These are phyloP conservation scores for Wallacemonas sp. DNA, from an alignment of 208 protist genomes.

Conservation along the genomic window DNA sequence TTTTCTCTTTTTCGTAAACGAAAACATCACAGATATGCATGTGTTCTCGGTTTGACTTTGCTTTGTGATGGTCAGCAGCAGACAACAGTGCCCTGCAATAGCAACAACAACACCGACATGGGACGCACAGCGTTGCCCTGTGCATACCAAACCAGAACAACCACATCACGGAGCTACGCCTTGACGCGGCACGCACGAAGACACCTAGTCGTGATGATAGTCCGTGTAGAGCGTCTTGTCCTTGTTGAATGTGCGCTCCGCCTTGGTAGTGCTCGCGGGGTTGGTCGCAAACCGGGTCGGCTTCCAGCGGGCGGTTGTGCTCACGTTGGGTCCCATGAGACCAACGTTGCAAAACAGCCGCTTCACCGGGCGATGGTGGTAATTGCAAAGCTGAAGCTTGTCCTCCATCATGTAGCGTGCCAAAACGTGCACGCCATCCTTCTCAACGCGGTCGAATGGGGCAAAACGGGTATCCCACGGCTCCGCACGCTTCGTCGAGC, in stretches of 20 bases:
- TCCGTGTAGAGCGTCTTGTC: slow-evolving; percentile 82
- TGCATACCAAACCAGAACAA: no score
- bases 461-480: slow-evolving; percentile 91
- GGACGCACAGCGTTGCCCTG: no score
- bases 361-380: slow-evolving; percentile 88
- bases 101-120: no score
- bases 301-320: slow-evolving; percentile 86
- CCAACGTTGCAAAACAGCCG: slow-evolving; percentile 88
- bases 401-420: slow-evolving; percentile 89
- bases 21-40: no score
- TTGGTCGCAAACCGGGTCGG: slow-evolving; percentile 81
- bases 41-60: no score
- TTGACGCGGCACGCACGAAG: no score
- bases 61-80: no score
- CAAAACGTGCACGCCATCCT: slow-evolving; percentile 87
- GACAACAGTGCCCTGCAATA: no score
- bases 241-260: slow-evolving; percentile 77
- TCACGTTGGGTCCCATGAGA: slow-evolving; percentile 83
- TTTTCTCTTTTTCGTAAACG: no score
- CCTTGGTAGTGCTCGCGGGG: slow-evolving; percentile 69
- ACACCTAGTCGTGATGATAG: slow-evolving; percentile 81
- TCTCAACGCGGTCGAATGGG: slow-evolving; percentile 90
- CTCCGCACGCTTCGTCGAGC: slow-evolving; percentile 76
- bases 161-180: no score
- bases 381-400: slow-evolving; percentile 89